Evolutionary conservation across 306 rosid species (phyloP).

Genomic region (Gillenia trifoliata): DNA sequence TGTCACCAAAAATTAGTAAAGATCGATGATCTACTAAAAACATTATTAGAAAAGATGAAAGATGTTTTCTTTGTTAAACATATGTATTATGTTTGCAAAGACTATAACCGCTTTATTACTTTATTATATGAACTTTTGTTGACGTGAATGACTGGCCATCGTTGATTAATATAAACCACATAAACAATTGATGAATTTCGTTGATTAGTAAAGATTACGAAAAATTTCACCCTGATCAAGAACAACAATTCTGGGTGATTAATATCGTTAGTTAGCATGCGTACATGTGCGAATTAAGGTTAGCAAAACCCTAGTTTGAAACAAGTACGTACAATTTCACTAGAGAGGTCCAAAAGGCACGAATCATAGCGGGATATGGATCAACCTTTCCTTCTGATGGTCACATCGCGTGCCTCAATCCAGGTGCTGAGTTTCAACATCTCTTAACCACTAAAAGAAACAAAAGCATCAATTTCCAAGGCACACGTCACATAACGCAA

Average conservation of each 20-base stretch:
- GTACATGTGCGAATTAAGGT: background rate
- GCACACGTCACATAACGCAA: conserved; percentile 18
- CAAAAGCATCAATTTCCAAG: conserved; percentile 63
- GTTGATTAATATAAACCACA: background rate
- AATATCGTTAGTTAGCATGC: too few relatives aligned
- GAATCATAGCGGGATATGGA: background rate
- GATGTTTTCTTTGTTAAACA: background rate
- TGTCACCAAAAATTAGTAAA: too few relatives aligned
- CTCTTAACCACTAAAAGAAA: conserved; percentile 25
- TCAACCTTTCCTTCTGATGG: conserved; percentile 23
- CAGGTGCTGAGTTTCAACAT: conserved; percentile 28
- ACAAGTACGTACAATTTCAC: background rate
- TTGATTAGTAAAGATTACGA: background rate
- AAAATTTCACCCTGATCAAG: too few relatives aligned
- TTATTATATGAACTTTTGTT: background rate
- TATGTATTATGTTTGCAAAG: background rate
- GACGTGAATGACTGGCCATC: background rate
- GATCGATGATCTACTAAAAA: too few relatives aligned
- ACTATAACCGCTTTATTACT: background rate
- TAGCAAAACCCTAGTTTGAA: too few relatives aligned
- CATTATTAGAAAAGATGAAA: background rate
- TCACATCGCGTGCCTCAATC: conserved; percentile 26
- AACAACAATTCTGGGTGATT: background rate
- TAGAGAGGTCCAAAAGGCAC: background rate
- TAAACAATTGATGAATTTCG: background rate